These are phyloP conservation scores for Penicillium steckii DNA, from an alignment of 495 filamentous ascomycete genomes.

Conservation along the genomic window DNA sequence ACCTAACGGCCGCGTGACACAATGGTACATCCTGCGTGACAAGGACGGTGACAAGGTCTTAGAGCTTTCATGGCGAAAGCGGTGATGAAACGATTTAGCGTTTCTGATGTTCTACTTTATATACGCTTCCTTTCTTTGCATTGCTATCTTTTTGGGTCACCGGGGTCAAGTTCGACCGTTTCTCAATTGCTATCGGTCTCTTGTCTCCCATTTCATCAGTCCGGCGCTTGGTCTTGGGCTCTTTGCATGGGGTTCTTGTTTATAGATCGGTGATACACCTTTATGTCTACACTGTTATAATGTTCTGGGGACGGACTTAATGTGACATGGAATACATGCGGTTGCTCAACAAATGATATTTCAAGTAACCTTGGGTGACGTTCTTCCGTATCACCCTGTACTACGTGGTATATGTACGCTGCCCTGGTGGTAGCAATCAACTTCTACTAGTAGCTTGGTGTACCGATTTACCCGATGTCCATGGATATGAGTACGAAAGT, in stretches of 20 bases:
- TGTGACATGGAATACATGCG: conserved; percentile 18
- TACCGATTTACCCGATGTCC: too few species aligned
- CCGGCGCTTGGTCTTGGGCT: conserved; percentile 22
- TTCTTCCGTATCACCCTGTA: neutral
- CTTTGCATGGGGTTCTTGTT: conserved; percentile 25
- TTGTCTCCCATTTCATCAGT: conserved; percentile 11
- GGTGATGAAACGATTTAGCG: conserved; percentile 8
- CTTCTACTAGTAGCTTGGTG: too few species aligned
- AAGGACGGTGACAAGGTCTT: conserved; percentile 36
- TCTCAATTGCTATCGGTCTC: neutral
- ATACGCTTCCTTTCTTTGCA: conserved; percentile 10
- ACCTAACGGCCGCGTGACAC: conserved; percentile 29
- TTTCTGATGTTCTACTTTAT: neutral
- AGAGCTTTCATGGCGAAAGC: conserved; percentile 43
- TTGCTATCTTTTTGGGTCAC: neutral
- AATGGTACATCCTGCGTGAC: conserved; percentile 43
- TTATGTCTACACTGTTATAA: conserved; percentile 20
- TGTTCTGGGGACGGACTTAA: conserved; percentile 17
- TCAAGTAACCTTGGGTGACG: neutral
- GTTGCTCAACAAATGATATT: neutral
- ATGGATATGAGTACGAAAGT: too few species aligned
- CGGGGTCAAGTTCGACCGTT: neutral
- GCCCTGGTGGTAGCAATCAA: too few species aligned
- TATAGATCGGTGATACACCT: conserved; percentile 28
- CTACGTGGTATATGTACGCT: neutral